phyloP scores from a whole-genome alignment of 192 early-diverging fungal species.

The Kappamyces sp. region DNA sequence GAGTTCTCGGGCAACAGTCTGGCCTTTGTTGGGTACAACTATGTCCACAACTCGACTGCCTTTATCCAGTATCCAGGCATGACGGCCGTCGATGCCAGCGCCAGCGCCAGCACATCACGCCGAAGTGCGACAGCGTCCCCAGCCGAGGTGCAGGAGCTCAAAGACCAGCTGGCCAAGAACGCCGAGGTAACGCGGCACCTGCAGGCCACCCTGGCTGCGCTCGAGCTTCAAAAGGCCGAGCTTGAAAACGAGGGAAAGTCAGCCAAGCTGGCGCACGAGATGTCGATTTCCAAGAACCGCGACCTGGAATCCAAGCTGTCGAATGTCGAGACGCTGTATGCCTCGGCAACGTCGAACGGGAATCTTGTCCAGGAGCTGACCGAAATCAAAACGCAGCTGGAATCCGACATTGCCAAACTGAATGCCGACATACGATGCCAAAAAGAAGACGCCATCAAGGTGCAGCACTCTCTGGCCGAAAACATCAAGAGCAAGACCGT shows the following conservation, averaged over 20 bases:
- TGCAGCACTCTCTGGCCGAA: neutral
- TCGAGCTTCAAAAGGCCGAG: constrained; percentile 14
- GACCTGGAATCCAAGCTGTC: constrained; percentile 3
- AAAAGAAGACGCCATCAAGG: constrained; percentile 13
- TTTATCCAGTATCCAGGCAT: constrained; percentile 20
- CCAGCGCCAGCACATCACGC: constrained; percentile 1
- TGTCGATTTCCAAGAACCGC: no score
- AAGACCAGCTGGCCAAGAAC: neutral
- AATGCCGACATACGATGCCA: constrained; percentile 4
- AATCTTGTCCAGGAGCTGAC: constrained; percentile 21
- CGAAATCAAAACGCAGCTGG: constrained; percentile 17
- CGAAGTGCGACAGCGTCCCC: neutral
- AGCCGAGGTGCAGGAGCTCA: neutral
- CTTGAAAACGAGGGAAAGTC: constrained; percentile 4
- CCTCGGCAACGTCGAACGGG: neutral
- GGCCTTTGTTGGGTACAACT: constrained; percentile 85
- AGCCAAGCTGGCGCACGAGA: no score
- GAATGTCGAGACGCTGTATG: no score
- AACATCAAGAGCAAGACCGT: neutral
- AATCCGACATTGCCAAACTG: constrained; percentile 15
- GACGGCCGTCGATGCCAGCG: neutral
- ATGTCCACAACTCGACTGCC: constrained; percentile 37
- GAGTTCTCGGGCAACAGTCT: constrained; percentile 72
- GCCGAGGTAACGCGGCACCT: constrained; percentile 8
- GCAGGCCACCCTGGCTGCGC: constrained; percentile 12